Evolutionary conservation across 75 land plant species (phyloP), one percentile per base, ranked within the genome.

Genomic region (Selaginella tamariscina): DNA sequence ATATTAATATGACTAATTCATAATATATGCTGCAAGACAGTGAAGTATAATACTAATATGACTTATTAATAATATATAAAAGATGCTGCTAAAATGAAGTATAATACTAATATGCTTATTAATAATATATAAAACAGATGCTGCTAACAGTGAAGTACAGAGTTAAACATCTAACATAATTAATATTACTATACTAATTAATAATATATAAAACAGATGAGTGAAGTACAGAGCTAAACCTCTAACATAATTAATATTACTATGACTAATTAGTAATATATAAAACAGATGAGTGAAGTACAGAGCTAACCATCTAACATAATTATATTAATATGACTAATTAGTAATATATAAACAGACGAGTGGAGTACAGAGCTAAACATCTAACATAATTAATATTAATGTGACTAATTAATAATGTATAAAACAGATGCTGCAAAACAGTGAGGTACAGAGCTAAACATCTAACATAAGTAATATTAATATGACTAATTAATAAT

Each of bases 61-160:
- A 24, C n/a, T 0, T 32, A 13, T 0, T 24, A 0, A 62, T 22
- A 5, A n/a, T 32, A 13, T 15, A 23, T 27, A 65, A 22, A 31
- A 32, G 8, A 22, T 55, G 72, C 29, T 11, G 15, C 64, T 22
- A 24, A 32, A 60, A 1, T 24, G n/a, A 31, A 68, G 32, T 22
- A 44, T 20, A 20, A 18, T 44, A 32, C n/a, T 49, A 68, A 56
- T n/a, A n/a, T n/a, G n/a, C 81, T 5, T 54, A 68, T 30, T 62
- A 62, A 26, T 56, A 65, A 32, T 75, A 59, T 27, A 44, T 65
- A 24, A 66, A 76, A 66, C 30, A 24, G 30, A 85, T 77, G 68
- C 23, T 49, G 26, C n/a, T n/a, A n/a, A n/a, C n/a, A n/a, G n/a
- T n/a, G n/a, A 57, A 20, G 18, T 49, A 1, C 1, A 13, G 0